A percentile compares a stretch with the other conserved stretches of the same genome.
phyloP scores from a whole-genome alignment of 768 basidiomycete species.

The Termitomyces sp. region DNA sequence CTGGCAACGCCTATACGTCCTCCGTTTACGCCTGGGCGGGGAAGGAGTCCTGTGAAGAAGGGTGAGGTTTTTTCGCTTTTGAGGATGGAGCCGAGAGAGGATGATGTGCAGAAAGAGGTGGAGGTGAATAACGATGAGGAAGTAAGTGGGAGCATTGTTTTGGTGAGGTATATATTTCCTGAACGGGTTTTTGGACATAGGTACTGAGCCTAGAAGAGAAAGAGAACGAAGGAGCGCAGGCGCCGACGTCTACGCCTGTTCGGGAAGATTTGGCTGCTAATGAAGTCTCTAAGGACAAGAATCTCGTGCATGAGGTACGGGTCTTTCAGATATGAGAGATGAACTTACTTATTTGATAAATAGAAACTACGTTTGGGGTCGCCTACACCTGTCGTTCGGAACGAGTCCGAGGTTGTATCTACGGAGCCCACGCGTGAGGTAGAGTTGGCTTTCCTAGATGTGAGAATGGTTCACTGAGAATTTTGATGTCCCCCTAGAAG shows the following conservation, averaged over 20 bases:
- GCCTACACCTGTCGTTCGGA: not conserved
- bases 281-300: not conserved
- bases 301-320: not conserved
- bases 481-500: not conserved
- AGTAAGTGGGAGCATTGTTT: not conserved
- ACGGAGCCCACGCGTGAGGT: not conserved
- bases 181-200: not conserved
- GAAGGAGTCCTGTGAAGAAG: not conserved
- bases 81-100: slow-evolving; percentile 1
- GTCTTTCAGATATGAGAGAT: not conserved
- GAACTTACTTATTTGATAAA: not conserved
- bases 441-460: not conserved
- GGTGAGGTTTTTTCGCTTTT: not conserved
- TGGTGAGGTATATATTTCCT: no score
- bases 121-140: slow-evolving; percentile 1
- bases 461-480: not conserved
- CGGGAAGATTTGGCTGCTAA: not conserved
- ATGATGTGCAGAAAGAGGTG: not conserved
- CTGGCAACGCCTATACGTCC: slow-evolving; percentile 3
- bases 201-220: not conserved
- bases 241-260: not conserved
- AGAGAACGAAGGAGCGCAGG: not conserved
- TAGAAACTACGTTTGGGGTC: not conserved
- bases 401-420: not conserved
- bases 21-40: not conserved